Percentiles rank a stretch among this genome's conserved stretches.
phyloP scores from a whole-genome alignment of 345 rosid genomes.

The Combretum micranthum region DNA sequence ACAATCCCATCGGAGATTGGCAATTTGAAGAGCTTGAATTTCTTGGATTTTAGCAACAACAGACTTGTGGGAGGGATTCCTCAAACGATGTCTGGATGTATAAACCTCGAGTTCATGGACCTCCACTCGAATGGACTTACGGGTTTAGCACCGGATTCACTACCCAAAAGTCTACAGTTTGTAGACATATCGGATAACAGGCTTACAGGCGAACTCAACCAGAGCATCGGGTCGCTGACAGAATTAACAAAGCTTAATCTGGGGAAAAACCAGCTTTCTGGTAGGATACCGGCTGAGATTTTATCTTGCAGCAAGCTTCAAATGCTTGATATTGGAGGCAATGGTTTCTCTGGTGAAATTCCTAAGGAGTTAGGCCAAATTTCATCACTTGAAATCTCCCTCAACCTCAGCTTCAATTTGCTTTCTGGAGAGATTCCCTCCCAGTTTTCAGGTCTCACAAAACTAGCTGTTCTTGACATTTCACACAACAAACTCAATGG shows the following conservation, averaged over 20 bases:
- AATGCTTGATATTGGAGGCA: constrained; percentile 64
- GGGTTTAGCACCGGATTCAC: constrained; percentile 55
- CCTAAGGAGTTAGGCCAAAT: constrained; percentile 71
- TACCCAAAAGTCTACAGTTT: constrained; percentile 58
- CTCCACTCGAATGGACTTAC: constrained; percentile 72
- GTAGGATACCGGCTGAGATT: constrained; percentile 64
- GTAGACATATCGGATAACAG: constrained; percentile 71
- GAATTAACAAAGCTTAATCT: constrained; percentile 72
- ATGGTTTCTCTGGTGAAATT: constrained; percentile 64
- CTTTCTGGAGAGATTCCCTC: constrained; percentile 68
- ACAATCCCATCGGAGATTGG: constrained; percentile 75
- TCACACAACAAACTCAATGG: constrained; percentile 76
- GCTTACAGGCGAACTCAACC: constrained; percentile 52
- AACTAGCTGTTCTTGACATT: constrained; percentile 68
- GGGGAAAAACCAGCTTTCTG: constrained; percentile 60
- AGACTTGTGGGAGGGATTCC: constrained; percentile 66
- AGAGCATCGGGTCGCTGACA: constrained; percentile 52
- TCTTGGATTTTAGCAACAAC: constrained; percentile 66
- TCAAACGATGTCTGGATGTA: constrained; percentile 43
- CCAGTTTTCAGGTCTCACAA: constrained; percentile 59
- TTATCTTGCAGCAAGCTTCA: constrained; percentile 65
- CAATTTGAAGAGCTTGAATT: constrained; percentile 52
- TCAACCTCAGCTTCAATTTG: constrained; percentile 76
- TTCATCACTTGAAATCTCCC: constrained; percentile 72
- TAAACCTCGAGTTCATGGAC: constrained; percentile 64